Percentiles rank a stretch among this genome's conserved stretches.
Conservation (phyloP, 75 land plant genomes). For the Azolla pinnata region DNA sequence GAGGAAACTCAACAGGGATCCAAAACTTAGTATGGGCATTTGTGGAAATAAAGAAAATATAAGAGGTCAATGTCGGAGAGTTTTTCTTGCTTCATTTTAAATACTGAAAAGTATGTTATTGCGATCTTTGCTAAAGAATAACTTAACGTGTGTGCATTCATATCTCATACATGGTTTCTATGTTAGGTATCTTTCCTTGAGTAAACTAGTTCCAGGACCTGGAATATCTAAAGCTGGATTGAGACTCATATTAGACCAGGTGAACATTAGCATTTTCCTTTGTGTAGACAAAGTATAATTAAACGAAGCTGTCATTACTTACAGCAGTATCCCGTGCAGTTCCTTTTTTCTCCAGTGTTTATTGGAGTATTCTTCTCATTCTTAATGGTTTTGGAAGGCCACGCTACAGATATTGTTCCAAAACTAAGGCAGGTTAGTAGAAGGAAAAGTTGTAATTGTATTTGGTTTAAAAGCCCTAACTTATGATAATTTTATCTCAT, state of each 20-base stretch:
- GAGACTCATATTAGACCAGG: constrained; percentile 92
- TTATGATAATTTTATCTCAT: constrained; percentile 11
- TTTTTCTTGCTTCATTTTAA: no score
- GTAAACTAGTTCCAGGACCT: constrained; percentile 45
- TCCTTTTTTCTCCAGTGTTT: constrained; percentile 77
- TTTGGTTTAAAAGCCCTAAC: neutral
- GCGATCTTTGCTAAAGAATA: no score
- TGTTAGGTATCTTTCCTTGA: constrained; percentile 70
- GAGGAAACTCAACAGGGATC: no score
- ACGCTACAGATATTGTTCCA: constrained; percentile 51
- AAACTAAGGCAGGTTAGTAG: constrained; percentile 68
- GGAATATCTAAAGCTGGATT: constrained; percentile 62
- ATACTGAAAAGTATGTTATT: no score
- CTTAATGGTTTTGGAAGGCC: constrained; percentile 69
- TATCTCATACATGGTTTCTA: no score
- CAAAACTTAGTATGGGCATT: no score
- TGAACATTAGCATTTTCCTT: constrained; percentile 4
- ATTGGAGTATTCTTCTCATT: constrained; percentile 73
- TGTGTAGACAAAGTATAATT: neutral
- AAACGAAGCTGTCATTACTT: neutral
- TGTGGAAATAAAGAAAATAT: no score
- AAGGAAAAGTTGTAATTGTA: neutral
- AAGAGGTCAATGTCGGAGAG: no score
- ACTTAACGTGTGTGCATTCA: no score
- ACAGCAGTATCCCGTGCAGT: constrained; percentile 31